Conservation (phyloP, 129 eudicot species). For the Dittrichia graveolens region DNA sequence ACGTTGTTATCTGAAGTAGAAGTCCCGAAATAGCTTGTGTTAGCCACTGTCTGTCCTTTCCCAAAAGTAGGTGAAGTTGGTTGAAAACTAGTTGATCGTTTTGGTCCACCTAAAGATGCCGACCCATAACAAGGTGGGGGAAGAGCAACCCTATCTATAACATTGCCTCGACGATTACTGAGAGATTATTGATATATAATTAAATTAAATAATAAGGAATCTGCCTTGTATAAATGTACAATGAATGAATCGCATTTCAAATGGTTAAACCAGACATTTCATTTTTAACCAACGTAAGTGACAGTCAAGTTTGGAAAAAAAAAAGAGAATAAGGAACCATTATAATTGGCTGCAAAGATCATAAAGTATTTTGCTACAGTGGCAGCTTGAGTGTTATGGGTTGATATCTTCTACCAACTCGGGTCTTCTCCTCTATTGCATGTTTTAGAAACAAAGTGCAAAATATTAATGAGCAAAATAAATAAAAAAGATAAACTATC, state of each 20-base stretch:
- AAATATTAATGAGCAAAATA: background rate
- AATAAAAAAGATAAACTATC: no score
- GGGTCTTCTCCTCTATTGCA: background rate
- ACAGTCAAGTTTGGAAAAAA: background rate
- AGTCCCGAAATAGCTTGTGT: slow-evolving; percentile 39
- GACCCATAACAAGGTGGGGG: slow-evolving; percentile 78
- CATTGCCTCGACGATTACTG: slow-evolving; percentile 70
- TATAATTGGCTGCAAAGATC: background rate
- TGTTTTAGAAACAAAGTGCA: background rate
- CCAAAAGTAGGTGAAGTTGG: slow-evolving; percentile 49
- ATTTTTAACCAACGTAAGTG: no score
- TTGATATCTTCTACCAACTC: no score
- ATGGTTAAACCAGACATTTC: background rate
- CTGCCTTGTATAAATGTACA: slow-evolving; percentile 1
- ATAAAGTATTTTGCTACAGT: background rate
- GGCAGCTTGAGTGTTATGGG: background rate
- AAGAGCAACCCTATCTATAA: slow-evolving; percentile 64
- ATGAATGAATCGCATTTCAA: slow-evolving; percentile 4
- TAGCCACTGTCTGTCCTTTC: slow-evolving; percentile 28
- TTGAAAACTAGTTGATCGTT: slow-evolving; percentile 50
- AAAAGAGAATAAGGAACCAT: background rate
- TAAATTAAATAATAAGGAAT: background rate
- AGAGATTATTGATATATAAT: background rate
- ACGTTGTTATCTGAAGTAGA: slow-evolving; percentile 58
- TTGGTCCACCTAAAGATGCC: slow-evolving; percentile 54